Evolutionary conservation across 2,329 filamentous ascomycete genomes (phyloP).

Genomic region (Fusarium falciforme): DNA sequence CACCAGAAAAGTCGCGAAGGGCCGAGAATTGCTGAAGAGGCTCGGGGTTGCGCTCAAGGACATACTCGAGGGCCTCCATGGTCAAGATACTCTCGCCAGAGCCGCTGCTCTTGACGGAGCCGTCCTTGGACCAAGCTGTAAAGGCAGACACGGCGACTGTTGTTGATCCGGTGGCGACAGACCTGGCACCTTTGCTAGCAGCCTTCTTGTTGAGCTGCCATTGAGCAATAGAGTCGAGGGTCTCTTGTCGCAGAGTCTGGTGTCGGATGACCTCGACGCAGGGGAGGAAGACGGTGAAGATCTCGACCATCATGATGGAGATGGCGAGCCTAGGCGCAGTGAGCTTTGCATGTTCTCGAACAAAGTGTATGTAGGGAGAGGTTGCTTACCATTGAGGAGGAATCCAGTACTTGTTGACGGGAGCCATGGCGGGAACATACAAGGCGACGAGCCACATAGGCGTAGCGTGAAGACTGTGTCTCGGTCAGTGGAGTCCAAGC

Average conservation of each 20-base stretch:
- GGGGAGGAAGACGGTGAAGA: slow-evolving; percentile 73
- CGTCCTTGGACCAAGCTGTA: slow-evolving; percentile 50
- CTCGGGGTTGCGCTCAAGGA: slow-evolving; percentile 67
- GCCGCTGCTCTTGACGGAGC: slow-evolving; percentile 47
- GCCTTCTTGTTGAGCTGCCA: slow-evolving; percentile 58
- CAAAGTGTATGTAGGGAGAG: neutral
- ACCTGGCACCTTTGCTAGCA: slow-evolving; percentile 45
- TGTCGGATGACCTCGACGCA: slow-evolving; percentile 66
- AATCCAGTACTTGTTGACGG: slow-evolving; percentile 65
- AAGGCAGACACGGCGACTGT: slow-evolving; percentile 50
- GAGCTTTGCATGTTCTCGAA: neutral
- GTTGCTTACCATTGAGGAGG: slow-evolving; percentile 71
- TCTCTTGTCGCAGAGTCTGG: slow-evolving; percentile 58
- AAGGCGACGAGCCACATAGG: slow-evolving; percentile 75
- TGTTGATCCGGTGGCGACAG: slow-evolving; percentile 50
- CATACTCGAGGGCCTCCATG: slow-evolving; percentile 59
- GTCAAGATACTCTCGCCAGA: slow-evolving; percentile 52
- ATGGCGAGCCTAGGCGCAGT: slow-evolving; percentile 60
- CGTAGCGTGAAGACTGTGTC: slow-evolving; percentile 67
- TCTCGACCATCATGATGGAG: slow-evolving; percentile 71
- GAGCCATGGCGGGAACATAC: slow-evolving; percentile 61
- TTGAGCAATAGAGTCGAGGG: slow-evolving; percentile 60
- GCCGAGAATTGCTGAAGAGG: slow-evolving; percentile 74
- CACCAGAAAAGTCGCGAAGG: slow-evolving; percentile 74
- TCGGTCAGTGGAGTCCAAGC: slow-evolving; percentile 13